Percentiles rank a stretch among this genome's conserved stretches.
Evolutionary conservation across 78 protist genomes (phyloP).

Genomic region (Pelomyxa schiedti): DNA sequence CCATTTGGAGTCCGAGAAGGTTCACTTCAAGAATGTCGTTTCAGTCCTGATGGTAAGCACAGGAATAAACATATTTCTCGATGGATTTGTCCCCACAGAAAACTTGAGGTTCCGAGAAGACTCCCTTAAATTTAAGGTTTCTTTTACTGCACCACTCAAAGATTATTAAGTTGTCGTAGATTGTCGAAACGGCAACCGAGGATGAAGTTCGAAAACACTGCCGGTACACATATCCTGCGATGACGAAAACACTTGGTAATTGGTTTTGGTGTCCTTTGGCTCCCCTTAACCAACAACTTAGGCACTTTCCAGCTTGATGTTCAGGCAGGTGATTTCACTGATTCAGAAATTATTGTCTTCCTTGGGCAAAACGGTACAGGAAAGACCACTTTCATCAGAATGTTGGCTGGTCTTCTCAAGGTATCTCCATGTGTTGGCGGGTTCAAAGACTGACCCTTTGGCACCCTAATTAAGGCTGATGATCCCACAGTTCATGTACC

Average conservation of each 20-base stretch:
- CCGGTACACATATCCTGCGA: conserved; percentile 82
- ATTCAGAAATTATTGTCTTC: conserved; percentile 96
- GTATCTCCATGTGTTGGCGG: conserved; percentile 69
- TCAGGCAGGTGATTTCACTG: conserved; percentile 86
- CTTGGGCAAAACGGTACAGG: conserved; percentile 99
- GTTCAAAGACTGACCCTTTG: conserved; percentile 2
- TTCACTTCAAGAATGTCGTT: background rate
- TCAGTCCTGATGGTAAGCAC: background rate
- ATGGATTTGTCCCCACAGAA: conserved; percentile 97
- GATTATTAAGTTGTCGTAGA: no score
- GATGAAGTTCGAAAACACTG: conserved; percentile 40
- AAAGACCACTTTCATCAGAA: conserved; percentile 98
- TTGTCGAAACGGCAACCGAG: conserved; percentile 14
- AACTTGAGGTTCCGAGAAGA: conserved; percentile 96
- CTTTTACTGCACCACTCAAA: no score
- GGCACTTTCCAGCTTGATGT: conserved; percentile 67
- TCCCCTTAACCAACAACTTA: no score
- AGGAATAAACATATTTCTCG: conserved; percentile 97
- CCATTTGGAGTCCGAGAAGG: conserved; percentile 98
- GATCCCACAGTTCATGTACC: conserved; percentile 46
- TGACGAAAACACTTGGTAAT: conserved; percentile 88
- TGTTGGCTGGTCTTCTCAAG: conserved; percentile 85
- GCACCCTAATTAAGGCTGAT: conserved; percentile 5
- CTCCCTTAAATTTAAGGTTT: conserved; percentile 66
- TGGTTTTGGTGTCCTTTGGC: no score